These are phyloP conservation scores for Picea sitchensis DNA, from an alignment of 75 land plant genomes.

Conservation along the genomic window DNA sequence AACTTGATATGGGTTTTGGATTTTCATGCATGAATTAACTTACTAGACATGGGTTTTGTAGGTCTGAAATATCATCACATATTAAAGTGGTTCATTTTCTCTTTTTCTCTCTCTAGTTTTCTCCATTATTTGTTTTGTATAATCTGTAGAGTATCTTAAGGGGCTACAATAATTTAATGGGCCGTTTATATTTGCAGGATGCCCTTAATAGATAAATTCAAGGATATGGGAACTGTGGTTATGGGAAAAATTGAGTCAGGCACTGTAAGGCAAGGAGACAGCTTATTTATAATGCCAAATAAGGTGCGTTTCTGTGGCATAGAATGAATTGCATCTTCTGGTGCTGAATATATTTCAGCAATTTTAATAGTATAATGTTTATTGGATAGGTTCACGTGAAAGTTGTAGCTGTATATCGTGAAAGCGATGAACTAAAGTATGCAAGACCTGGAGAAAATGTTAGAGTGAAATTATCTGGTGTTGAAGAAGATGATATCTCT, in stretches of 20 bases:
- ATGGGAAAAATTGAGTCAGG: slow-evolving; percentile 99
- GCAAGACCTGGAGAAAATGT: slow-evolving; percentile 98
- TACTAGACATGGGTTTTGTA: too few species aligned
- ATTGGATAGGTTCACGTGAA: slow-evolving; percentile 72
- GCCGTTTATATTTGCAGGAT: slow-evolving; percentile 44
- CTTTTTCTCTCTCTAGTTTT: not conserved
- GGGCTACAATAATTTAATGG: not conserved
- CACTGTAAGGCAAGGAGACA: slow-evolving; percentile 78
- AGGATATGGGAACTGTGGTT: slow-evolving; percentile 97
- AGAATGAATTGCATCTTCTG: not conserved
- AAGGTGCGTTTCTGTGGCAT: slow-evolving; percentile 45
- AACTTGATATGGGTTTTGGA: too few species aligned
- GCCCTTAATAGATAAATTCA: slow-evolving; percentile 94
- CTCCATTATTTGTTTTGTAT: not conserved
- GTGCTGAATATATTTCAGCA: not conserved
- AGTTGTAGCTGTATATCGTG: slow-evolving; percentile 70
- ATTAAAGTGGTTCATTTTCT: not conserved
- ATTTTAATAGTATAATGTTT: not conserved
- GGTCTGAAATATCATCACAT: too few species aligned
- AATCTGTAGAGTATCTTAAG: not conserved
- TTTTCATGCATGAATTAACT: too few species aligned
- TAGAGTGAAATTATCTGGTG: slow-evolving; percentile 73
- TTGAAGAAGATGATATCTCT: slow-evolving; percentile 93
- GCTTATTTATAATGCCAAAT: slow-evolving; percentile 86
- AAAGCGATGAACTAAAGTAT: slow-evolving; percentile 61